Evolutionary conservation across 208 protist species (phyloP).

Genomic region (Crithidia mellificae): DNA sequence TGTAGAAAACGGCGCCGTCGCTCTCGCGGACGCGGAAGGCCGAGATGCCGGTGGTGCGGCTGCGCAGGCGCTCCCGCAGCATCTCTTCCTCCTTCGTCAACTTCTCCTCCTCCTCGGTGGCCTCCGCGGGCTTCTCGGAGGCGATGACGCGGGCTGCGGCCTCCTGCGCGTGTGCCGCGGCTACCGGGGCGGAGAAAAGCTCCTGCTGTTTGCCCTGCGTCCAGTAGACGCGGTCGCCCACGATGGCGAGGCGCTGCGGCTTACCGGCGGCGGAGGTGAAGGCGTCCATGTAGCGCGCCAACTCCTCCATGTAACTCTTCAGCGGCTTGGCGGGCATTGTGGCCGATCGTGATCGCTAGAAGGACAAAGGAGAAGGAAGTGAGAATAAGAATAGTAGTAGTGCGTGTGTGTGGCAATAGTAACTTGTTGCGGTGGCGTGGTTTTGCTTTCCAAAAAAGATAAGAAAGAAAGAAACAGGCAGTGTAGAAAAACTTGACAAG

Average conservation of each 20-base stretch:
- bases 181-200: constrained; percentile 49
- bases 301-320: constrained; percentile 50
- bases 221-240: constrained; percentile 72
- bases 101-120: constrained; percentile 16
- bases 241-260: constrained; percentile 62
- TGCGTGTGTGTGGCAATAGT: too few species aligned
- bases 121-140: constrained; percentile 1
- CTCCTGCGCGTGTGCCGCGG: constrained; percentile 15
- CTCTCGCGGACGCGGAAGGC: constrained; percentile 52
- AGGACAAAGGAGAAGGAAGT: too few species aligned
- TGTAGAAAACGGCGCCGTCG: constrained; percentile 72
- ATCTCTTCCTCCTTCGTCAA: constrained; percentile 82
- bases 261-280: constrained; percentile 42
- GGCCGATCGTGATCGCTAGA: background rate
- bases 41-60: constrained; percentile 58
- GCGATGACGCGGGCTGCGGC: constrained; percentile 28
- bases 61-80: constrained; percentile 77
- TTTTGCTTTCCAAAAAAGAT: too few species aligned
- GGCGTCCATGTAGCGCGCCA: constrained; percentile 39
- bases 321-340: constrained; percentile 23
- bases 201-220: constrained; percentile 76
- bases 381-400: too few species aligned
- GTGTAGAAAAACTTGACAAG: too few species aligned
- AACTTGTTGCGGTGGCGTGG: too few species aligned
- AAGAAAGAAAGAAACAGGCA: too few species aligned